phyloP scores from a whole-genome alignment of 495 filamentous ascomycete species.

The Podospora comata region DNA sequence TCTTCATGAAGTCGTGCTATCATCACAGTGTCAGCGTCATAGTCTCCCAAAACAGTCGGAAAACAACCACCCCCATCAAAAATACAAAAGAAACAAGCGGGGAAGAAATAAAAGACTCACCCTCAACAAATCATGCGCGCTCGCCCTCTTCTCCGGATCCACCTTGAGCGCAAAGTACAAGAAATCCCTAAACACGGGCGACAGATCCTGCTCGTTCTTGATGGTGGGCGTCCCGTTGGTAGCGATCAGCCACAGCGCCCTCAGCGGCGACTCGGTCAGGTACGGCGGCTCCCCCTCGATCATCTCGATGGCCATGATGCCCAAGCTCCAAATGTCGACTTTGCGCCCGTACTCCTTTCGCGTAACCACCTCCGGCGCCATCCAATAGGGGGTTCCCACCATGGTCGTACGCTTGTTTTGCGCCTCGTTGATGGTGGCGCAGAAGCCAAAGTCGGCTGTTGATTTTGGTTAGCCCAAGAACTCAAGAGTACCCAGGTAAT shows the following conservation, averaged over 20 bases:
- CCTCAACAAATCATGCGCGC: slow-evolving; percentile 85
- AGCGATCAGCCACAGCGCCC: slow-evolving; percentile 92
- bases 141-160: slow-evolving; percentile 92
- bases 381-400: slow-evolving; percentile 99
- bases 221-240: slow-evolving; percentile 94
- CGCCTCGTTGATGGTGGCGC: slow-evolving; percentile 95
- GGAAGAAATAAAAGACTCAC: slow-evolving; percentile 48
- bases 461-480: slow-evolving; percentile 7
- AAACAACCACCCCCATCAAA: no score
- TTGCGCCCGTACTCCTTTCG: slow-evolving; percentile 97
- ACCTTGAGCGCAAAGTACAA: slow-evolving; percentile 88
- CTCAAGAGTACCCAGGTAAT: not conserved
- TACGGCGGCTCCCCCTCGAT: slow-evolving; percentile 98
- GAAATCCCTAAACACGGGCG: slow-evolving; percentile 82
- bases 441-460: slow-evolving; percentile 96
- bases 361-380: slow-evolving; percentile 97
- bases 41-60: no score
- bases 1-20: slow-evolving; percentile 93
- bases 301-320: slow-evolving; percentile 99
- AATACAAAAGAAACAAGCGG: no score
- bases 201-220: slow-evolving; percentile 85
- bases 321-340: slow-evolving; percentile 96
- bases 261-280: slow-evolving; percentile 87
- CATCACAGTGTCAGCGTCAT: slow-evolving; percentile 1
- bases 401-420: slow-evolving; percentile 98